phyloP scores from a whole-genome alignment of 2,329 filamentous ascomycete genomes.

The Sporothrix brunneoviolacea region DNA sequence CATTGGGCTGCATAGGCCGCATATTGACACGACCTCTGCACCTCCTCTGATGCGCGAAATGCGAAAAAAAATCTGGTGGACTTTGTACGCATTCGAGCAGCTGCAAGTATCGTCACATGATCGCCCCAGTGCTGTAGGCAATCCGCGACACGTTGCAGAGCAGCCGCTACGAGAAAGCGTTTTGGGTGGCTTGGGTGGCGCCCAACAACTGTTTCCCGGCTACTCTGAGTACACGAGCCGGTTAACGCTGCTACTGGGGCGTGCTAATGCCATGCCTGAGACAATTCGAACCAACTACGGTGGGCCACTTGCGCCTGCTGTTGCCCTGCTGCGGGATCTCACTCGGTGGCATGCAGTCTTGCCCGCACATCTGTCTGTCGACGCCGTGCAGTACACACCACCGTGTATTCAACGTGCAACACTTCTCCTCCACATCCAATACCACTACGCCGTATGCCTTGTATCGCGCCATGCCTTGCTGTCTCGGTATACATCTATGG shows the following conservation, averaged over 20 bases:
- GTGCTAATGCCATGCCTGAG: constrained; percentile 20
- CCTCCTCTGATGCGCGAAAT: constrained; percentile 27
- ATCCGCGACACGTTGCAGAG: constrained; percentile 6
- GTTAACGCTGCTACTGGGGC: constrained; percentile 30
- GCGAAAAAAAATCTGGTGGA: constrained; percentile 27
- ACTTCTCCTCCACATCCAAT: too few relatives aligned
- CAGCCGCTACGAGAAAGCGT: constrained; percentile 27
- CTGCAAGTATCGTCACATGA: constrained; percentile 39
- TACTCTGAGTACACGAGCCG: constrained; percentile 31
- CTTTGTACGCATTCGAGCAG: constrained; percentile 27
- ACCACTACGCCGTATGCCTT: too few relatives aligned
- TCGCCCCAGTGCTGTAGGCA: constrained; percentile 35
- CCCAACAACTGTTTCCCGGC: too few relatives aligned
- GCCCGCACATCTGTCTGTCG: too few relatives aligned
- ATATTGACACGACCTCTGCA: constrained; percentile 25
- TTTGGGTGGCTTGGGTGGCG: constrained; percentile 24
- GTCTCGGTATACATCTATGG: too few relatives aligned
- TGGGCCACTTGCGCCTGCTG: constrained; percentile 32
- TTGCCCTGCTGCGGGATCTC: too few relatives aligned
- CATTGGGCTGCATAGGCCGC: constrained; percentile 36
- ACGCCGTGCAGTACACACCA: too few relatives aligned
- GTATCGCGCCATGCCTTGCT: too few relatives aligned
- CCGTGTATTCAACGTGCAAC: too few relatives aligned
- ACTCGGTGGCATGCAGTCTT: too few relatives aligned
- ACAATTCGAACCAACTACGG: background rate